Percentiles rank a stretch among this genome's conserved stretches.
Conservation (phyloP, 2,329 filamentous ascomycete species). For the Pseudocercospora macadamiae region DNA sequence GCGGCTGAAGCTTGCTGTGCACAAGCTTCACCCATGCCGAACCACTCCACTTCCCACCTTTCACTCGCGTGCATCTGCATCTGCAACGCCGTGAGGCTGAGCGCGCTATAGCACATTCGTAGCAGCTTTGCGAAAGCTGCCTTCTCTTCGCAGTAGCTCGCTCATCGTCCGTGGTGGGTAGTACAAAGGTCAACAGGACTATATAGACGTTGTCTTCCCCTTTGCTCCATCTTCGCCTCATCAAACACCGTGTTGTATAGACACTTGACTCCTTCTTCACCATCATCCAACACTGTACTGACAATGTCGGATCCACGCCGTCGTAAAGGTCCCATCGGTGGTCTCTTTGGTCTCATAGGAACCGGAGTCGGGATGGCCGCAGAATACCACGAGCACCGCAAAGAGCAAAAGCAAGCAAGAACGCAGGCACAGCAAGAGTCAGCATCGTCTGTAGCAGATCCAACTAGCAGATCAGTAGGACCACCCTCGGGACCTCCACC, state of each 20-base stretch:
- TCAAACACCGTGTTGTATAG: too few species aligned
- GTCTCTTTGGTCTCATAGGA: slow-evolving; percentile 23
- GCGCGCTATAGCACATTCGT: background rate
- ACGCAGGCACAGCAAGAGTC: slow-evolving; percentile 16
- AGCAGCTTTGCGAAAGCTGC: background rate
- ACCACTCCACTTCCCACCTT: background rate
- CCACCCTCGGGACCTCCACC: slow-evolving; percentile 9
- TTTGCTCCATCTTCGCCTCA: too few species aligned
- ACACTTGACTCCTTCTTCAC: too few species aligned
- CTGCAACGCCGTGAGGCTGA: background rate
- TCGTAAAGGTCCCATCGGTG: slow-evolving; percentile 10
- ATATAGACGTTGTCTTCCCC: too few species aligned
- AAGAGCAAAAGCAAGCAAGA: slow-evolving; percentile 27
- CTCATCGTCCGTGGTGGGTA: too few species aligned
- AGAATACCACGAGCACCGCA: slow-evolving; percentile 35
- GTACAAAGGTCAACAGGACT: background rate
- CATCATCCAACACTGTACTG: background rate
- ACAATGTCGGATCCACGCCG: background rate
- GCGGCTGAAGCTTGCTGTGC: background rate
- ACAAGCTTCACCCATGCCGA: background rate
- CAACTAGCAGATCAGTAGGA: background rate
- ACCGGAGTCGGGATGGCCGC: slow-evolving; percentile 33
- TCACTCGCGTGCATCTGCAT: too few species aligned
- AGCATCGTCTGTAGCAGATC: background rate
- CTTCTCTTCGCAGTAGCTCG: too few species aligned